Conservation (phyloP, 2,329 filamentous ascomycete species). For the Venturia carpophila region DNA sequence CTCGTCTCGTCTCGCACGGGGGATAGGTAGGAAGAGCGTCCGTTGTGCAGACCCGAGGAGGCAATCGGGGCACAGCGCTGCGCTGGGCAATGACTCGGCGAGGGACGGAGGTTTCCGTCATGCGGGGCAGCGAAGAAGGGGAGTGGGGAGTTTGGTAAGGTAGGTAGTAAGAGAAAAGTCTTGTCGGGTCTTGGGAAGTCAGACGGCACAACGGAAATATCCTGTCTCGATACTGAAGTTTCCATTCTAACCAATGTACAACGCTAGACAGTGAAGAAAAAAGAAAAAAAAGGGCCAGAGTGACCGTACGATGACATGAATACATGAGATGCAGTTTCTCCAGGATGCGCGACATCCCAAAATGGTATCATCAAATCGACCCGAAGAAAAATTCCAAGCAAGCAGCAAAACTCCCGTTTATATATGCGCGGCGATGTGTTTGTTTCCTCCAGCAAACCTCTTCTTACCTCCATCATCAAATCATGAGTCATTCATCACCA, state of each 20-base stretch:
- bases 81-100: too few relatives aligned
- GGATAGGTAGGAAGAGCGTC: too few relatives aligned
- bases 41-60: too few relatives aligned
- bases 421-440: slow-evolving; percentile 1
- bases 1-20: too few relatives aligned
- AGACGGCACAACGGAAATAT: too few relatives aligned
- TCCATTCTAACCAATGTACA: slow-evolving; percentile 1
- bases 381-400: background rate
- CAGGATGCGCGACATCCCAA: background rate
- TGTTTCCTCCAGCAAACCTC: background rate
- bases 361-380: slow-evolving; percentile 5
- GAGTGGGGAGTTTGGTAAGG: too few relatives aligned
- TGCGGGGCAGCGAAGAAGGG: too few relatives aligned
- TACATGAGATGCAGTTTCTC: background rate
- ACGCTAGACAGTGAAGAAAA: background rate
- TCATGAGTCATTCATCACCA: background rate
- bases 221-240: background rate
- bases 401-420: background rate
- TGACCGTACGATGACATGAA: slow-evolving; percentile 1
- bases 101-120: too few relatives aligned
- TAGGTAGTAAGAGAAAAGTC: too few relatives aligned
- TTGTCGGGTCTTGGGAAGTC: too few relatives aligned
- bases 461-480: background rate
- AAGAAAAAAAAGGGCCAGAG: too few relatives aligned
- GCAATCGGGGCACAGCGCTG: too few relatives aligned